Conservation (phyloP, 2,329 filamentous ascomycete species). For the Paecilomyces sp. region DNA sequence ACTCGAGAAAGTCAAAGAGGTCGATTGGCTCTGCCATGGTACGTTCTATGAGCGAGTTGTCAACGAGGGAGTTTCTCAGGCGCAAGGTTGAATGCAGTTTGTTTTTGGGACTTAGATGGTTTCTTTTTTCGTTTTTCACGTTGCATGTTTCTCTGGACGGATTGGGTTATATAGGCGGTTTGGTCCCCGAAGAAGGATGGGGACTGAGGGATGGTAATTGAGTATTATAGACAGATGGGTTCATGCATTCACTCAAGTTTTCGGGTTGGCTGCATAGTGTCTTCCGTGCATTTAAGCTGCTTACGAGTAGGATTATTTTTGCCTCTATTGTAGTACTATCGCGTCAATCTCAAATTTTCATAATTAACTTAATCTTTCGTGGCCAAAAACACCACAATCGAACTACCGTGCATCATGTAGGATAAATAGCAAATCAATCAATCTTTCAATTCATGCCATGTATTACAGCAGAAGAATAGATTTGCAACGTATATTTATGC, state of each 20-base stretch:
- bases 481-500: too few species aligned
- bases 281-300: background rate
- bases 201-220: background rate
- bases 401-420: too few species aligned
- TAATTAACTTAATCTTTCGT: too few species aligned
- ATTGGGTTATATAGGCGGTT: background rate
- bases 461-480: background rate
- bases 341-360: too few species aligned
- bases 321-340: too few species aligned
- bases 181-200: background rate
- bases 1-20: constrained; percentile 49
- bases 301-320: too few species aligned
- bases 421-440: too few species aligned
- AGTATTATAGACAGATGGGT: background rate
- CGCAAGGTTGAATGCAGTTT: constrained; percentile 4
- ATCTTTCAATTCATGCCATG: background rate
- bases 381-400: too few species aligned
- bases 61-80: constrained; percentile 16
- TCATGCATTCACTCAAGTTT: background rate
- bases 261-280: background rate
- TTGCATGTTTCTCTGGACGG: background rate
- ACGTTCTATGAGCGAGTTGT: constrained; percentile 50
- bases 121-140: background rate
- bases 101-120: background rate
- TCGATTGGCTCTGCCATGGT: constrained; percentile 53